Evolutionary conservation across 129 eudicot genomes (phyloP).

Genomic region (Deinandra increscens): DNA sequence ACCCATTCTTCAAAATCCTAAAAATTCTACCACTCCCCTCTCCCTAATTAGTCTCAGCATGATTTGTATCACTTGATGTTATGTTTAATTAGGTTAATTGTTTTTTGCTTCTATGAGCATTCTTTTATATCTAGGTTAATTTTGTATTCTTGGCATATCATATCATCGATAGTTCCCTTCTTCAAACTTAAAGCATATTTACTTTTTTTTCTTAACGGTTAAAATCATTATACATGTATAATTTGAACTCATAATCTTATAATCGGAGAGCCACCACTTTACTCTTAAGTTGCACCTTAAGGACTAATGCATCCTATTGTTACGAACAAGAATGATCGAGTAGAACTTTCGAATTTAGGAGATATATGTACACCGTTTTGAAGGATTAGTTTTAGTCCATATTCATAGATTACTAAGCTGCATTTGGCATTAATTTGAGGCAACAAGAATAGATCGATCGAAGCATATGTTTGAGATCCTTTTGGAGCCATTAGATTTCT

Average conservation of each 20-base stretch:
- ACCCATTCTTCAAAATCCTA: too few species aligned
- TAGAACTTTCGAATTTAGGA: neutral
- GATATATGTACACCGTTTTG: constrained; percentile 11
- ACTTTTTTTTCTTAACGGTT: too few species aligned
- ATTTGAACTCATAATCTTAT: too few species aligned
- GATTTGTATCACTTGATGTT: constrained; percentile 16
- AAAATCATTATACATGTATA: too few species aligned
- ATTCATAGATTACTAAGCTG: constrained; percentile 17
- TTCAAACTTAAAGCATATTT: neutral
- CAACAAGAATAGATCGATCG: too few species aligned
- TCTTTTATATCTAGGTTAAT: too few species aligned
- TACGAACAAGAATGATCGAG: constrained; percentile 4
- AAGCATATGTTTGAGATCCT: constrained; percentile 31
- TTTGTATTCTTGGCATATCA: too few species aligned
- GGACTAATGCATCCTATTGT: too few species aligned
- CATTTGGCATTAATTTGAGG: constrained; percentile 29
- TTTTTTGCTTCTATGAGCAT: constrained; percentile 1
- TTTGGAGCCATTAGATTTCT: constrained; percentile 29
- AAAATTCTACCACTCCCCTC: too few species aligned
- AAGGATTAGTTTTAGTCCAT: constrained; percentile 8
- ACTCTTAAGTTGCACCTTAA: too few species aligned
- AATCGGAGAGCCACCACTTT: too few species aligned
- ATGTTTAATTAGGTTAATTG: neutral
- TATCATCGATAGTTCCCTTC: neutral
- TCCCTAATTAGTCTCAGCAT: neutral